These are phyloP conservation scores for Ogataea henricii DNA, from an alignment of 805 yeast genomes.

Conservation along the genomic window DNA sequence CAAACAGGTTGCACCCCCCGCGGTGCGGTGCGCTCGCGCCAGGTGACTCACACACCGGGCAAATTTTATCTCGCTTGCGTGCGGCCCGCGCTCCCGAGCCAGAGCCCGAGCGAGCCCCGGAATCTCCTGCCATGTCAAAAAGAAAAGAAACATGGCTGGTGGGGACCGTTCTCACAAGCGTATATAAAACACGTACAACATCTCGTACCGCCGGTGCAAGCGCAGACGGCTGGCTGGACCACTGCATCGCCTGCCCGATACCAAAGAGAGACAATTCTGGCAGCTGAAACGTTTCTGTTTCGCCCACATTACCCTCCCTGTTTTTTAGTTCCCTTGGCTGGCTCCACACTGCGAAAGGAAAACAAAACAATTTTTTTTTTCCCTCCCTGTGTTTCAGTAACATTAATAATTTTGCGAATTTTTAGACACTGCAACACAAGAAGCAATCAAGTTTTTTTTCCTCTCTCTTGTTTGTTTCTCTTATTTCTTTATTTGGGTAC, in stretches of 20 bases:
- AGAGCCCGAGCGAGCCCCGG: neutral
- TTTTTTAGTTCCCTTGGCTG: neutral
- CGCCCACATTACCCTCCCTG: too few species aligned
- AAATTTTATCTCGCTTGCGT: neutral
- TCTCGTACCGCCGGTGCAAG: too few species aligned
- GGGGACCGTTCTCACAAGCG: too few species aligned
- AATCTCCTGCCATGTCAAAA: neutral
- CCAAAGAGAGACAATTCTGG: too few species aligned
- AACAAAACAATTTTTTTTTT: slow-evolving; percentile 7
- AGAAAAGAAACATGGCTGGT: neutral
- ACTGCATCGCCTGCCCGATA: too few species aligned
- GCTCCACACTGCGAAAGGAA: slow-evolving; percentile 9
- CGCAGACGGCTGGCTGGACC: too few species aligned
- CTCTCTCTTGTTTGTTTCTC: neutral
- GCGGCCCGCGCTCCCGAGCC: neutral
- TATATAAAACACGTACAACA: too few species aligned
- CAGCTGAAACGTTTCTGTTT: too few species aligned
- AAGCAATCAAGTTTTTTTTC: slow-evolving; percentile 7
- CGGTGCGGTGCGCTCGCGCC: neutral
- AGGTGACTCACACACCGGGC: neutral
- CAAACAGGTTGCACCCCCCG: neutral
- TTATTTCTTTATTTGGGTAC: neutral
- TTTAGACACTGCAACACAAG: slow-evolving; percentile 6
- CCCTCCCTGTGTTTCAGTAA: slow-evolving; percentile 9
- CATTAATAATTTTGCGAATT: slow-evolving; percentile 3